Evolutionary conservation across 768 basidiomycete genomes (phyloP).

Genomic region (Termitomyces sp.): DNA sequence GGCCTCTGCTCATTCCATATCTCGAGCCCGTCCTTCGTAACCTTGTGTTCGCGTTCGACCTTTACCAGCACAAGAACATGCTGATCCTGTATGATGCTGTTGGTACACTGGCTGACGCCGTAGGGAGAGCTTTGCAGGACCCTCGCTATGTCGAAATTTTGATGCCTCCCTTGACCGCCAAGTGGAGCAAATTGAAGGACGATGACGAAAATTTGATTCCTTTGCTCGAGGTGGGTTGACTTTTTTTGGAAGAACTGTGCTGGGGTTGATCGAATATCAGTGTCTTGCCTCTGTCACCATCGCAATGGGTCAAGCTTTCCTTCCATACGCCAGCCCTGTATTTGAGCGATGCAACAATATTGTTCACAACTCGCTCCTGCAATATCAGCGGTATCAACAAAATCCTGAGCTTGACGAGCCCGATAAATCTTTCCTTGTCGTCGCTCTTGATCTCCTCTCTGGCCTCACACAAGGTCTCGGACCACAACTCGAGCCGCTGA

Average conservation of each 20-base stretch:
- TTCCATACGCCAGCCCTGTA: constrained; percentile 83
- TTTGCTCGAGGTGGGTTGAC: constrained; percentile 73
- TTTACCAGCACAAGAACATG: constrained; percentile 99
- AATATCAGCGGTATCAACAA: constrained; percentile 85
- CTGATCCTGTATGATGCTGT: constrained; percentile 98
- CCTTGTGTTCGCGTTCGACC: constrained; percentile 92
- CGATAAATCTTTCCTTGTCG: constrained; percentile 95
- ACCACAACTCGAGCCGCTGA: constrained; percentile 66
- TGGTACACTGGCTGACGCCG: constrained; percentile 95
- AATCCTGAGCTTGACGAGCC: constrained; percentile 92
- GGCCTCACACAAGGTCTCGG: constrained; percentile 94
- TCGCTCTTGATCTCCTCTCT: constrained; percentile 93
- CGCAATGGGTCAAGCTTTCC: constrained; percentile 86
- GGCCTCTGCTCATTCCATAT: constrained; percentile 82
- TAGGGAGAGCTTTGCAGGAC: constrained; percentile 83
- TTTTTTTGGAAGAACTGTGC: not conserved
- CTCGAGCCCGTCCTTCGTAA: constrained; percentile 94
- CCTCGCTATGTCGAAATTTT: constrained; percentile 87
- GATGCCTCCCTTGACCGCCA: constrained; percentile 89
- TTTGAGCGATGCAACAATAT: constrained; percentile 89
- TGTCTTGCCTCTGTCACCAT: constrained; percentile 97
- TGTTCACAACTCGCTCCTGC: constrained; percentile 75
- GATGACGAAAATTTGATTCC: constrained; percentile 93
- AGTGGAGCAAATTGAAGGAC: constrained; percentile 89
- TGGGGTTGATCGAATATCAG: constrained; percentile 32